These are phyloP conservation scores for Holtermanniella nyarrowii DNA, from an alignment of 768 basidiomycete species.

Conservation along the genomic window DNA sequence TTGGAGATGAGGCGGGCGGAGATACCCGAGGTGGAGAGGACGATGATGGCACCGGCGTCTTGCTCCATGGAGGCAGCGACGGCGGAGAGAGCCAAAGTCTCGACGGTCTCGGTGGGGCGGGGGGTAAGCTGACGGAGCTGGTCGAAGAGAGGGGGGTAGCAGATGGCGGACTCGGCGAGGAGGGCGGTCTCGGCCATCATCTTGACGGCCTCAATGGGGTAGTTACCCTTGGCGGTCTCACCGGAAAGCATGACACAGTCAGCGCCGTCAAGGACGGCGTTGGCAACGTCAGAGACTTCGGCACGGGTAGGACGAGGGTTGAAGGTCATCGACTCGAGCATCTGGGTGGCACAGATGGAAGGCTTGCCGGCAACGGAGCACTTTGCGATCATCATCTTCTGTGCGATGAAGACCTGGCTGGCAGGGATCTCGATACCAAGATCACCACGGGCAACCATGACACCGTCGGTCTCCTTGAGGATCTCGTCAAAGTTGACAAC, in stretches of 20 bases:
- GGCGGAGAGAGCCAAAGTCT: conserved; percentile 92
- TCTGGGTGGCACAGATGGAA: conserved; percentile 96
- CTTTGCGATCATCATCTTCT: conserved; percentile 99
- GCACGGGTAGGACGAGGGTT: conserved; percentile 98
- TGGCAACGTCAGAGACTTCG: conserved; percentile 97
- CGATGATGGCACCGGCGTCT: conserved; percentile 85
- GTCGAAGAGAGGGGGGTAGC: conserved; percentile 88
- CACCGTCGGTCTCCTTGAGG: conserved; percentile 85
- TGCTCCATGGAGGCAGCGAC: conserved; percentile 94
- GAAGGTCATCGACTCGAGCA: conserved; percentile 99
- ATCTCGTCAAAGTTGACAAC: conserved; percentile 99
- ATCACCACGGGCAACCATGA: conserved; percentile 99
- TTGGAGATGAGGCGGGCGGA: conserved; percentile 93
- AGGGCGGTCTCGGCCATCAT: conserved; percentile 99
- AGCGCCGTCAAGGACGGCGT: conserved; percentile 95
- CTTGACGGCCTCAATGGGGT: conserved; percentile 90
- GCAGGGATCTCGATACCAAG: conserved; percentile 99
- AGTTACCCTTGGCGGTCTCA: conserved; percentile 95
- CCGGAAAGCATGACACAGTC: conserved; percentile 99
- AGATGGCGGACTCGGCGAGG: conserved; percentile 89
- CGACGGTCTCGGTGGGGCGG: conserved; percentile 83
- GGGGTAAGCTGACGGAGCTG: conserved; percentile 68
- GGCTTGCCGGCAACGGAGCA: conserved; percentile 98
- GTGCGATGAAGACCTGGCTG: conserved; percentile 95
- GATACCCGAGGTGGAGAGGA: conserved; percentile 88